Evolutionary conservation across 495 filamentous ascomycete genomes (phyloP), one percentile per base, ranked within the genome.

Genomic region (Neurospora sublineolata): DNA sequence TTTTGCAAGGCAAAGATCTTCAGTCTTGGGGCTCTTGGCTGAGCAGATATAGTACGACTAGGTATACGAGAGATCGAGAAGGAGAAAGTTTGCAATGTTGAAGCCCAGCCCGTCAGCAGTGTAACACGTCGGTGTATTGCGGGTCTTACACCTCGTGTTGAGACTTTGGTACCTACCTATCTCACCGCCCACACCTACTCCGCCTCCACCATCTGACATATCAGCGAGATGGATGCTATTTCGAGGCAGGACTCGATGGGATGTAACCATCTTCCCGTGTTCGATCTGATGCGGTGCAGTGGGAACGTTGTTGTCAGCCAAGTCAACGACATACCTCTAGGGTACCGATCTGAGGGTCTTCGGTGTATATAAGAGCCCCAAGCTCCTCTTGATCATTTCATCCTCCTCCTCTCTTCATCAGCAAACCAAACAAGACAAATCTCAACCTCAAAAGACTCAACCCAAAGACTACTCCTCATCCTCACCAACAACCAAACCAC

Each of bases 401-500:
- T 27, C 5, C 6, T 36, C 33, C 33, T 36, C 33, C 33, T 36
- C 33, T 36, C 5, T 5, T 36, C 27, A 39, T 4, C 30, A 23
- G 0, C 37, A 37, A 38, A 7, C 27, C 20, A 16, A 20, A 23
- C 36, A 41, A 27, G 6, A 11, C 10, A 67, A 30, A 27, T 40
- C 10, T 37, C 20, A 33, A 2, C 18, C 1, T 14, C 52, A 5
- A 33, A 39, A 16, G 14, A 71, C 23, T 10, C 1, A n/a, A 8
- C 14, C 3, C 60, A 68, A 20, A 37, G 0, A 39, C 58, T 11
- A 23, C 58, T 39, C 37, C 4, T 44, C 68, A 71, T 37, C 37
- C 3, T 58, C 68, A 33, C 44, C 70, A 72, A 68, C 73, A 75
- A 60, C 52, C 23, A 33, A 16, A 36, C 27, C 14, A 75, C 75